A percentile compares a stretch with the other conserved stretches of the same genome.
These are phyloP conservation scores for Parascedosporium putredinis DNA, from an alignment of 2,329 filamentous ascomycete species.

Conservation along the genomic window DNA sequence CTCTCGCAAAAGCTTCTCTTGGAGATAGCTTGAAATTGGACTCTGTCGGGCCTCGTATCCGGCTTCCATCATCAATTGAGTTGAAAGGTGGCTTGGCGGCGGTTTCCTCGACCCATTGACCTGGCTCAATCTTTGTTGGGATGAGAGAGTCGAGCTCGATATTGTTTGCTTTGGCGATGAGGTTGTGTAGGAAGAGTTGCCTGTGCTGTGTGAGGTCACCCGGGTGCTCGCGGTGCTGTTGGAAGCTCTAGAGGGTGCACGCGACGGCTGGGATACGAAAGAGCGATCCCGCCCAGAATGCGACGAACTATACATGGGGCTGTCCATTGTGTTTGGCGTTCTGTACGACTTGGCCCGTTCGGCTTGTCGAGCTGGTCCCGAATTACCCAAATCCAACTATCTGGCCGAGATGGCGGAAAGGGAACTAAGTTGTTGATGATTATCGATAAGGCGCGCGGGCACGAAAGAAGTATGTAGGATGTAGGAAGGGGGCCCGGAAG, in stretches of 20 bases:
- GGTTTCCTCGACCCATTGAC: conserved; percentile 22
- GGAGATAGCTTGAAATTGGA: conserved; percentile 40
- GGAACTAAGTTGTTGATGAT: background rate
- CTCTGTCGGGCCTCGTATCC: conserved; percentile 29
- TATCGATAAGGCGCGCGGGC: background rate
- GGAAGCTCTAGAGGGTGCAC: conserved; percentile 36
- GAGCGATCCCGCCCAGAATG: background rate
- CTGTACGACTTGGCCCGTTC: no score
- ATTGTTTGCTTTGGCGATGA: conserved; percentile 26
- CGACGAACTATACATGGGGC: background rate
- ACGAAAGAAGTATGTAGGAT: no score
- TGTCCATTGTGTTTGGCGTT: conserved; percentile 1
- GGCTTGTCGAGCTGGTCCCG: no score
- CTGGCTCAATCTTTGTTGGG: conserved; percentile 28
- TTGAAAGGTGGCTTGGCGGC: conserved; percentile 17
- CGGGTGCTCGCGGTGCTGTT: conserved; percentile 31
- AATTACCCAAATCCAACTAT: no score
- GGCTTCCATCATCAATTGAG: conserved; percentile 19
- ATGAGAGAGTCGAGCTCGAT: conserved; percentile 25
- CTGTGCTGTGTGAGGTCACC: conserved; percentile 29
- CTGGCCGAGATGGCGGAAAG: no score
- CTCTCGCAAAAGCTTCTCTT: conserved; percentile 43
- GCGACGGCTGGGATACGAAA: conserved; percentile 20
- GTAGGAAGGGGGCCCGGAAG: background rate
- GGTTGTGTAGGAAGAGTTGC: conserved; percentile 29